A percentile compares a stretch with the other conserved stretches of the same genome.
Evolutionary conservation across 2,329 filamentous ascomycete species (phyloP).

Genomic region (Pseudocercospora pini-densiflorae): DNA sequence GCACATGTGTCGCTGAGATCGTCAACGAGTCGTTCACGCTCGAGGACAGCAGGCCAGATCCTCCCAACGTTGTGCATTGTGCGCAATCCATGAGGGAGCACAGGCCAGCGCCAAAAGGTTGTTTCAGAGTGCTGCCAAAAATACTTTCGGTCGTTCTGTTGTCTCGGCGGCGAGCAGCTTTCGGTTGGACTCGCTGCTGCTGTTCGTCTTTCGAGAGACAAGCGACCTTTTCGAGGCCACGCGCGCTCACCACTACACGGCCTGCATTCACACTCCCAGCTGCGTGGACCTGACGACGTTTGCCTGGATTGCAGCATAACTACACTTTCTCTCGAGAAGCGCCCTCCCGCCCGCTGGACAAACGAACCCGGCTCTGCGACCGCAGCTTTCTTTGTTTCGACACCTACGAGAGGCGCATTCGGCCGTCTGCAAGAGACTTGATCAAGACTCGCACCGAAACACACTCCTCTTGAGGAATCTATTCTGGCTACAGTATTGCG

Average conservation of each 20-base stretch:
- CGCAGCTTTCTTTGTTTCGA: conserved; percentile 23
- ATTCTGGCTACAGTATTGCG: not conserved
- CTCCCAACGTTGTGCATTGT: not conserved
- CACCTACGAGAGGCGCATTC: conserved; percentile 23
- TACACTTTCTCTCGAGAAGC: not conserved
- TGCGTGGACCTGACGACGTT: not conserved
- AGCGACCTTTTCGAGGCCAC: not conserved
- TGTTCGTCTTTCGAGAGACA: not conserved
- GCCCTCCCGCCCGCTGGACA: not conserved
- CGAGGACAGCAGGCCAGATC: too few species aligned
- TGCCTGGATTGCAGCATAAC: not conserved
- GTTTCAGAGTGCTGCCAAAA: not conserved
- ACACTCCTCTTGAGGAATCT: conserved; percentile 1
- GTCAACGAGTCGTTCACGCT: not conserved
- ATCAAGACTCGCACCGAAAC: conserved; percentile 5
- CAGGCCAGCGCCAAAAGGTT: not conserved
- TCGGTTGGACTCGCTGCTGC: not conserved
- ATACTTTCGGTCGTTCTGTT: conserved; percentile 3
- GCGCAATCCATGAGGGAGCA: not conserved
- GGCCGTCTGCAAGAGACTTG: conserved; percentile 27
- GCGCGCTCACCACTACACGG: not conserved
- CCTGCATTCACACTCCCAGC: not conserved
- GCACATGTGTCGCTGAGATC: not conserved
- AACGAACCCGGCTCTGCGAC: not conserved
- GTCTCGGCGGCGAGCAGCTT: not conserved